A percentile compares a stretch with the other conserved stretches of the same genome.
Conservation (phyloP, 2,329 filamentous ascomycete species). For the Alternaria arbusti region DNA sequence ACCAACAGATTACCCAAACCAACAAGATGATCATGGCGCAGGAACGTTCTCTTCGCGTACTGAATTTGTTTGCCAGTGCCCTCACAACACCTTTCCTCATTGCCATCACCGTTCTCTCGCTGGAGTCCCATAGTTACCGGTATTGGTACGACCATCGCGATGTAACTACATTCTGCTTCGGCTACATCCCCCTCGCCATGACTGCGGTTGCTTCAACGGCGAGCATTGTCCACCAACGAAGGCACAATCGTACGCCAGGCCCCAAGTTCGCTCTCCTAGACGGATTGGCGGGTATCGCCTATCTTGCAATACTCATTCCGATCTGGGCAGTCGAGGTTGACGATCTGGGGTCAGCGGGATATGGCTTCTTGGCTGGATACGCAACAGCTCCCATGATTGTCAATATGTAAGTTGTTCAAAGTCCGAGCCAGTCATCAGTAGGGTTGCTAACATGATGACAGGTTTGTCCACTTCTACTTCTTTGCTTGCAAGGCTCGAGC, state of each 20-base stretch:
- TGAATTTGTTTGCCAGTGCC: constrained; percentile 12
- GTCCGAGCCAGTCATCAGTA: not conserved
- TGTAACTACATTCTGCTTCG: constrained; percentile 19
- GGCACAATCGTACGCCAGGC: constrained; percentile 1
- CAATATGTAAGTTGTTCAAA: constrained; percentile 17
- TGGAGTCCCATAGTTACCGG: not conserved
- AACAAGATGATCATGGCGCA: constrained; percentile 1
- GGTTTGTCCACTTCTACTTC: constrained; percentile 19
- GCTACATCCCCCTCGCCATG: constrained; percentile 21
- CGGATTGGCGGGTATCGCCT: constrained; percentile 1
- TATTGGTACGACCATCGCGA: not conserved
- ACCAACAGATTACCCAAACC: not conserved
- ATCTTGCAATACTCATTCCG: constrained; percentile 17
- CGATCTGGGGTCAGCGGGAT: constrained; percentile 1
- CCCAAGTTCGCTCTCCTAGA: constrained; percentile 13
- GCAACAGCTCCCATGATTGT: constrained; percentile 26
- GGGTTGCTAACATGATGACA: not conserved
- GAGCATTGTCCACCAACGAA: constrained; percentile 5
- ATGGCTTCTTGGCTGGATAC: constrained; percentile 21
- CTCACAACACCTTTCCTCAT: constrained; percentile 21
- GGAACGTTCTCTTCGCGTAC: constrained; percentile 17
- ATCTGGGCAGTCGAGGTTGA: constrained; percentile 19
- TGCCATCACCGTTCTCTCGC: constrained; percentile 12
- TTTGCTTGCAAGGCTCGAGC: constrained; percentile 11
- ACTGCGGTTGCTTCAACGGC: constrained; percentile 10